Conservation (phyloP, 202 grass and related monocot species). For the Dendrocalamus latiflorus region DNA sequence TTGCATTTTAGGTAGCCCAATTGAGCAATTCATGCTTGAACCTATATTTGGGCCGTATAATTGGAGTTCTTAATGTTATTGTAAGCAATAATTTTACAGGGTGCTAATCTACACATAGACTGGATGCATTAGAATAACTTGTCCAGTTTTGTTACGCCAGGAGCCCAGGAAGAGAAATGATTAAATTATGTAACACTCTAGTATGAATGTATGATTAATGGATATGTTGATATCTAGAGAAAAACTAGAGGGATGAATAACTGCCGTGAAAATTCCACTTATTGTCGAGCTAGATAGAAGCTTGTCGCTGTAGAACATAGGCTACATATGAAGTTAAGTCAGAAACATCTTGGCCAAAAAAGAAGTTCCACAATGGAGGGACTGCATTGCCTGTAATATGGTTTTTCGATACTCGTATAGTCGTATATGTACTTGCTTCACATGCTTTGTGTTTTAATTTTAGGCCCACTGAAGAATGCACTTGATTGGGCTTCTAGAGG, state of each 20-base stretch:
- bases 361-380: not conserved
- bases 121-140: too few relatives aligned
- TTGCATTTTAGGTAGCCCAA: too few relatives aligned
- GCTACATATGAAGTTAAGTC: not conserved
- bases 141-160: not conserved
- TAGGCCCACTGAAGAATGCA: constrained; percentile 90
- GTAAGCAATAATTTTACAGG: too few relatives aligned
- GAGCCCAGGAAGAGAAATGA: not conserved
- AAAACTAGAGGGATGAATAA: not conserved
- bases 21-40: too few relatives aligned
- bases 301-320: not conserved
- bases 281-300: not conserved
- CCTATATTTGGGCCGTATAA: too few relatives aligned
- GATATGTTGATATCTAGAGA: not conserved
- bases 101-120: too few relatives aligned
- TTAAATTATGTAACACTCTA: not conserved
- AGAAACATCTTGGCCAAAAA: not conserved
- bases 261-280: not conserved
- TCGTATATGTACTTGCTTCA: not conserved
- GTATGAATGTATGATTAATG: not conserved
- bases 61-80: too few relatives aligned
- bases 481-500: constrained; percentile 90
- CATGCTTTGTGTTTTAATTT: not conserved
- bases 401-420: not conserved
- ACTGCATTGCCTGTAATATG: not conserved